Conservation (phyloP, 1,139 yeast species). For the Suhomyces yuchorum region DNA sequence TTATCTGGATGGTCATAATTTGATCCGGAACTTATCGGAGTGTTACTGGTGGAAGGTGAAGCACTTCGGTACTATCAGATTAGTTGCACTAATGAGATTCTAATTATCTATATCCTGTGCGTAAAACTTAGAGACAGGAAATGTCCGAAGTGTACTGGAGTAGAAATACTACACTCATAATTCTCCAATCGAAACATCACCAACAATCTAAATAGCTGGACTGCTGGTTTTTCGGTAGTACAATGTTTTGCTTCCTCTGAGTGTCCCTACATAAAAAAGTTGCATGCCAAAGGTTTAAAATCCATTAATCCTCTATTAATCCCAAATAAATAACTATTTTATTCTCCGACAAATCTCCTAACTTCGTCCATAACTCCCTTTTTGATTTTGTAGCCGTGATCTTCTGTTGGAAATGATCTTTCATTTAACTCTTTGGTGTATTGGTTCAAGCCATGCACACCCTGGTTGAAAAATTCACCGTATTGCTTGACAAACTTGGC, state of each 20-base stretch:
- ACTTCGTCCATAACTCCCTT: constrained; percentile 63
- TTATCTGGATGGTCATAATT: constrained; percentile 8
- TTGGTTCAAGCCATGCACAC: constrained; percentile 52
- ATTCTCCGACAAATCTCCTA: constrained; percentile 15
- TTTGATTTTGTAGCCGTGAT: constrained; percentile 73
- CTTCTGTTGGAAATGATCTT: constrained; percentile 59
- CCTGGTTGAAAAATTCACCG: constrained; percentile 51
- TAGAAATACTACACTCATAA: too few relatives aligned
- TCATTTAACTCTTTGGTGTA: constrained; percentile 63
- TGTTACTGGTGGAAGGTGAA: not conserved
- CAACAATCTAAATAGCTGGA: too few relatives aligned
- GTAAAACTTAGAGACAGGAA: not conserved
- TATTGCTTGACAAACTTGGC: constrained; percentile 84
- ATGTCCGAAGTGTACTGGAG: too few relatives aligned
- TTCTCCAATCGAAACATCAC: too few relatives aligned
- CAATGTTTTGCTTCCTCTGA: too few relatives aligned
- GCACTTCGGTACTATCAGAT: not conserved
- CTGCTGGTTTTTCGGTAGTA: too few relatives aligned
- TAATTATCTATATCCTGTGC: not conserved
- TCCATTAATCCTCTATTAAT: constrained; percentile 1
- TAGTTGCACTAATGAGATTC: not conserved
- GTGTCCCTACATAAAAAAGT: too few relatives aligned
- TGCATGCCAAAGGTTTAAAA: not conserved
- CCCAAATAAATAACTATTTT: not conserved
- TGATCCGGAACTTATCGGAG: not conserved